These are phyloP conservation scores for Penicillium verhagenii DNA, from an alignment of 495 filamentous ascomycete species.

Conservation along the genomic window DNA sequence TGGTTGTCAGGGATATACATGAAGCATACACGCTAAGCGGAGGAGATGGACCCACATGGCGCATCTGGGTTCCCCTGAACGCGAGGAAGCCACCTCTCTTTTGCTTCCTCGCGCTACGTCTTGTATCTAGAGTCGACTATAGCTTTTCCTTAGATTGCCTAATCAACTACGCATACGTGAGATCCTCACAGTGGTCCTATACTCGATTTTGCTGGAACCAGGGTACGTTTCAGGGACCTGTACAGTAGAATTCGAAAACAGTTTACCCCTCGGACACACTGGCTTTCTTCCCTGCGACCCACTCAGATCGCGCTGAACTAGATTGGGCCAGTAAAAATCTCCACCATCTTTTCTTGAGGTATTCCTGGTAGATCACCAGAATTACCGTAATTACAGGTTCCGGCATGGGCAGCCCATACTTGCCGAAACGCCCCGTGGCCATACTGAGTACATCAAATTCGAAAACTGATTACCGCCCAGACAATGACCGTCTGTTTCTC, in stretches of 20 bases:
- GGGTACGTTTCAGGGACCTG: no score
- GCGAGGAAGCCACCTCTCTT: conserved; percentile 13
- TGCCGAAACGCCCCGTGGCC: no score
- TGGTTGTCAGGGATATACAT: neutral
- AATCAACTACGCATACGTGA: conserved; percentile 1
- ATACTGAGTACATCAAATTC: no score
- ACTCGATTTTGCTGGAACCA: no score
- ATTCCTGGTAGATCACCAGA: no score
- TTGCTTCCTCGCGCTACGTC: conserved; percentile 12
- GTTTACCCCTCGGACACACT: neutral
- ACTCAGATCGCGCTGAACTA: neutral
- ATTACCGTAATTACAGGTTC: no score
- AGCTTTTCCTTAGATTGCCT: conserved; percentile 2
- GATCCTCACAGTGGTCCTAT: no score
- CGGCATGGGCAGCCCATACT: no score
- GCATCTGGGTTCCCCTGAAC: conserved; percentile 9
- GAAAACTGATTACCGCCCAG: no score
- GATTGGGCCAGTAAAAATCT: neutral
- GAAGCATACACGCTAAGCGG: conserved; percentile 1
- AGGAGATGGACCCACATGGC: conserved; percentile 6
- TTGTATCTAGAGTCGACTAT: conserved; percentile 13
- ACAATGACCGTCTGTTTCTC: no score
- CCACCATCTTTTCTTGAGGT: neutral
- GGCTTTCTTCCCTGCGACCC: neutral
- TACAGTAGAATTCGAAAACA: neutral